Base-by-base conservation (phyloP, 768 basidiomycete species). In the Pisolithus marmoratus region DNA sequence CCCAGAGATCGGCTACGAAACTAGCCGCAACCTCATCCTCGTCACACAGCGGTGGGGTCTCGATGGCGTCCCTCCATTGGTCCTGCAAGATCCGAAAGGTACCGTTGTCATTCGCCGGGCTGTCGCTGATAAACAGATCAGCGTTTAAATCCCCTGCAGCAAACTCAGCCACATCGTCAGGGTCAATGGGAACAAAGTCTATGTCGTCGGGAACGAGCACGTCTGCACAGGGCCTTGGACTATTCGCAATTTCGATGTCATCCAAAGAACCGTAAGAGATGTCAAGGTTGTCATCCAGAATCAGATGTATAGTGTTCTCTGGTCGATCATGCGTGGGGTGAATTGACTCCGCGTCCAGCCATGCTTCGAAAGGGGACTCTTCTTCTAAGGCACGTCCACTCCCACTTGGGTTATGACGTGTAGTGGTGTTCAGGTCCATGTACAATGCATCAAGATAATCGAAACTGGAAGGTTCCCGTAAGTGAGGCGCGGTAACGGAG, bases 161-260 rank as follows among this genome's bases (percentile, higher is more conserved):
- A 5, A 42, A n/a, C 1, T 50, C 50, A 40, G 50, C n/a, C 20
- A 54, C 37, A 27, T 55, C 56, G 6, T 57, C 52, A 15, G 48
- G 17, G 31, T 61, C 61, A 1, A 58, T 55, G 49, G 56, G 54
- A 14, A 66, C 34, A 38, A 55, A 53, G 38, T 59, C 60, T 22
- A 52, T 56, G 37, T 60, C 54, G 49, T 29, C 2, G 27, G 44
- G 46, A 15, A 34, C 37, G 12, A 26, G 37, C 14, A 40, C 50
- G 29, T 47, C 61, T 4, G 27, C 12, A 20, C 52, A 56, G 19
- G 43, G 34, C 14, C 34, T 12, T 14, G 34, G 42, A 38, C 29
- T 45, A 8, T 49, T 56, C 52, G 57, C 20, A 1, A 7, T 36
- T 48, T 58, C 59, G 24, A 65, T 53, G 38, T 52, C 44, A 19